Conservation (phyloP, 1,284 basidiomycete species). For the Rhizoctonia solani region DNA sequence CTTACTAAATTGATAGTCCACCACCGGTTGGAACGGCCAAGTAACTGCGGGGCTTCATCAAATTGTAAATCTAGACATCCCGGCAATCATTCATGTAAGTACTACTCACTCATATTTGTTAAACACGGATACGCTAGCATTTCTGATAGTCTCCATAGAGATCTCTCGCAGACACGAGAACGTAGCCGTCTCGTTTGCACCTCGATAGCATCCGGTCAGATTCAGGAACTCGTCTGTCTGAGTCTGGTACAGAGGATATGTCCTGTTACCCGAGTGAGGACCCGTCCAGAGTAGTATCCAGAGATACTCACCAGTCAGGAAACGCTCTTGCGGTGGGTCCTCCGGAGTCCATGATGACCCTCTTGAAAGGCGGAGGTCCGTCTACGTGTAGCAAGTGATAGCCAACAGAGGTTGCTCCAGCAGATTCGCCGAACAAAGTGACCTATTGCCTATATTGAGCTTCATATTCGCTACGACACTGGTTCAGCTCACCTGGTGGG, state of each 20-base stretch:
- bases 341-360: conserved; percentile 30
- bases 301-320: conserved; percentile 25
- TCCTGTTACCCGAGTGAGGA: background rate
- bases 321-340: conserved; percentile 21
- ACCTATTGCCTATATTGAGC: background rate
- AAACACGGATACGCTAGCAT: conserved; percentile 11
- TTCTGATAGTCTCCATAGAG: background rate
- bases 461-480: too few relatives aligned
- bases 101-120: conserved; percentile 19
- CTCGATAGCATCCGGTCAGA: conserved; percentile 2
- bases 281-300: too few relatives aligned
- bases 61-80: too few relatives aligned
- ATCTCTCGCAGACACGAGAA: conserved; percentile 22
- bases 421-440: conserved; percentile 29
- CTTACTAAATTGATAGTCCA: conserved; percentile 29
- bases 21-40: conserved; percentile 31
- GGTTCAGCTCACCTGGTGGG: background rate
- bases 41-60: conserved; percentile 6
- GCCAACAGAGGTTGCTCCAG: conserved; percentile 25
- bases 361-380: background rate
- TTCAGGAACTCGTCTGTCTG: conserved; percentile 22
- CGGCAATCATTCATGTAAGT: too few relatives aligned
- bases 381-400: conserved; percentile 20
- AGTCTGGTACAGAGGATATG: conserved; percentile 28
- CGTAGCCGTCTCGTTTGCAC: background rate